Percentiles rank a stretch among this genome's conserved stretches.
Evolutionary conservation across 352 stramenopile genomes (phyloP).

Genomic region (Phytophthora europaea): DNA sequence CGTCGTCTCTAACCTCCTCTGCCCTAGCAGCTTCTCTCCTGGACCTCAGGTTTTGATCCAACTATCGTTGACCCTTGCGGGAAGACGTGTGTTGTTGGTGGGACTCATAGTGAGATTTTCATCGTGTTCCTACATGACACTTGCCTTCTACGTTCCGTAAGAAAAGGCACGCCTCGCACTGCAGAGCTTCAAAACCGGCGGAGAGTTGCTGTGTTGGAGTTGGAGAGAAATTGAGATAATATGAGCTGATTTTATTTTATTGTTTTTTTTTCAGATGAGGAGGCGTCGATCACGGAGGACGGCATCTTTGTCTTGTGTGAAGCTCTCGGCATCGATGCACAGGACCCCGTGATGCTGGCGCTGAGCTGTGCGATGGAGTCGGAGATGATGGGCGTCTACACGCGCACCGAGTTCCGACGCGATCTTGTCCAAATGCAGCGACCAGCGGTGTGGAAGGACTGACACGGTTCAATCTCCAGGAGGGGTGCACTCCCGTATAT

Average conservation of each 20-base stretch:
- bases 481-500: slow-evolving; percentile 5
- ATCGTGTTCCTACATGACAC: too few species aligned
- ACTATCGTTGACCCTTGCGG: too few species aligned
- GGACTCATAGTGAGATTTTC: too few species aligned
- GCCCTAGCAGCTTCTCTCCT: not conserved
- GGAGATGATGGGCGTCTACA: slow-evolving; percentile 83
- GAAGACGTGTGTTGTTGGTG: too few species aligned
- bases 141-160: too few species aligned
- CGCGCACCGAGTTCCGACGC: slow-evolving; percentile 72
- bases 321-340: slow-evolving; percentile 71
- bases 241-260: not conserved
- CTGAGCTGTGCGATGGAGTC: slow-evolving; percentile 87
- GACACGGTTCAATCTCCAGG: not conserved
- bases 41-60: too few species aligned
- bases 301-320: slow-evolving; percentile 83
- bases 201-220: not conserved
- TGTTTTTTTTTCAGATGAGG: slow-evolving; percentile 53
- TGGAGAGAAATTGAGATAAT: not conserved
- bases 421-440: not conserved
- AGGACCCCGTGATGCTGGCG: slow-evolving; percentile 85
- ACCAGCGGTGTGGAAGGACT: not conserved
- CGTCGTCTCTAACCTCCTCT: not conserved
- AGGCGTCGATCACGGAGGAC: slow-evolving; percentile 84
- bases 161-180: too few species aligned
- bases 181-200: slow-evolving; percentile 29